Base-by-base conservation (phyloP, 2,329 filamentous ascomycete genomes). In the Pseudogymnoascus pannorum region DNA sequence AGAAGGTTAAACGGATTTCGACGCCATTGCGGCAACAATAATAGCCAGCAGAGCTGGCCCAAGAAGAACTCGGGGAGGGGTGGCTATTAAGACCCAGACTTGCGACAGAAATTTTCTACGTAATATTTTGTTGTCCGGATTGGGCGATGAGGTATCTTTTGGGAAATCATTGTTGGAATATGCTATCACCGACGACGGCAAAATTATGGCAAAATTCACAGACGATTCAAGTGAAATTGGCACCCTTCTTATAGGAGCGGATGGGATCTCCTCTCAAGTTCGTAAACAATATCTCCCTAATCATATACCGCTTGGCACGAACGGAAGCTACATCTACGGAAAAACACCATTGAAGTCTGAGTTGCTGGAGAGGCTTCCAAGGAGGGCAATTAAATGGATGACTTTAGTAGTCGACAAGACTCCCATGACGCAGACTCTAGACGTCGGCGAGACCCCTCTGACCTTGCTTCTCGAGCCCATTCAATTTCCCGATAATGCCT, bases 301-400 rank as follows among this genome's bases (percentile, higher is more conserved):
- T 1, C 69, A 71, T 35, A 63, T 67, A 18, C 62, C 70, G 4
- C 57, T 78, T 4, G 76, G 79, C 62, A 75, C 75, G 0, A 68
- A 71, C 7, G 70, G 71, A 14, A 67, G 73, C 9, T 71, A 72
- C 24, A 69, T 78, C 9, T 78, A 74, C 59, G 75, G 75, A 18
- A 77, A 75, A 63, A 76, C 75, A 1, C 67, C 68, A 2, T 36
- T 75, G 22, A 73, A 67, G 2, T 42, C 60, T 2, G 69, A 72
- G 33, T 61, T 73, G 9, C 20, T 61, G 3, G 51, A 58, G 11
- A 57, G 60, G 0, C 66, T 71, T 22, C 63, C 64, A 2, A 20
- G 64, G 0, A 59, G 64, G 7, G 64, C 64, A 9, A 61, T 63
- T 6, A 66, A 64, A 8, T 67, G 70, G 57, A 70, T 73, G 65